phyloP scores from a whole-genome alignment of 805 yeast genomes.

The Ogataea siamensis region DNA sequence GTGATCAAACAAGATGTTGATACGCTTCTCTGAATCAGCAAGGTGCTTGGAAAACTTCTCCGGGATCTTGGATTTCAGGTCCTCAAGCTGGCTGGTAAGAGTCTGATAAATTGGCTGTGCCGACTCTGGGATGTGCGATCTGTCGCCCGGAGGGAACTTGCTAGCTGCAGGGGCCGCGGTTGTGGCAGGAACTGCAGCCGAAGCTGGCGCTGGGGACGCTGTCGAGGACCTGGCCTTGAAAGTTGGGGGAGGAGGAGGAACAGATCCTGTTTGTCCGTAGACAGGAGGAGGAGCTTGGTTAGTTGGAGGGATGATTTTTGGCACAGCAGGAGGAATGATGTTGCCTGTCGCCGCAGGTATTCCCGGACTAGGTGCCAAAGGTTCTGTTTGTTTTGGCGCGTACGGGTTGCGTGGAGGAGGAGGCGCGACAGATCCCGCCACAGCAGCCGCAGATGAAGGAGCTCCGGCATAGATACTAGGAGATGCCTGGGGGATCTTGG shows the following conservation, averaged over 20 bases:
- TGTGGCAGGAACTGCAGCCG: too few relatives aligned
- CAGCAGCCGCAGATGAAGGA: constrained; percentile 7
- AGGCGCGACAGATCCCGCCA: constrained; percentile 18
- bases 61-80: constrained; percentile 72
- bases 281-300: constrained; percentile 5
- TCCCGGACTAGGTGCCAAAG: constrained; percentile 9
- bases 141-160: constrained; percentile 59
- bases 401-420: constrained; percentile 30
- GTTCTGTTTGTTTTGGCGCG: constrained; percentile 33
- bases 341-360: constrained; percentile 19
- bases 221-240: constrained; percentile 17
- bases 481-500: constrained; percentile 27
- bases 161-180: constrained; percentile 23
- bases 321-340: constrained; percentile 13
- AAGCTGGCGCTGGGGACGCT: constrained; percentile 18
- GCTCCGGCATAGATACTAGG: constrained; percentile 7
- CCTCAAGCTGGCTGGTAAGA: constrained; percentile 52
- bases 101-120: constrained; percentile 57
- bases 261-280: constrained; percentile 9
- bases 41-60: constrained; percentile 70
- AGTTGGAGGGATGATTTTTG: neutral
- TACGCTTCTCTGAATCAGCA: constrained; percentile 77
- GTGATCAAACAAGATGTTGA: constrained; percentile 72
- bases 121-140: constrained; percentile 61
- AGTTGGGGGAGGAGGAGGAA: constrained; percentile 26